These are phyloP conservation scores for Avena atlantica DNA, from an alignment of 176 grass and related monocot species.

Conservation along the genomic window DNA sequence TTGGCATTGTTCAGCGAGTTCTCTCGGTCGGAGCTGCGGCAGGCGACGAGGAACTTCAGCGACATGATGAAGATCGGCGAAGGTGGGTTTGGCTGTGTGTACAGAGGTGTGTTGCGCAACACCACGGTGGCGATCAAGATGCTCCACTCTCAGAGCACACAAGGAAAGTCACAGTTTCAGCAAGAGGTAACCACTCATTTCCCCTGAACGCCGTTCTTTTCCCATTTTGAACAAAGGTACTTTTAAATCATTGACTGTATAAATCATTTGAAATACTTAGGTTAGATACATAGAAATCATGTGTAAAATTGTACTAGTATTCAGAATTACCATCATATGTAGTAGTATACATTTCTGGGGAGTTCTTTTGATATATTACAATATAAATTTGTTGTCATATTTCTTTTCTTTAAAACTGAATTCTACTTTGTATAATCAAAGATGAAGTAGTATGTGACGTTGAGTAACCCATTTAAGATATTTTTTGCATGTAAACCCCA, in stretches of 20 bases:
- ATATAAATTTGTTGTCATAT: background rate
- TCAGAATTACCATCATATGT: background rate
- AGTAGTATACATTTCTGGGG: background rate
- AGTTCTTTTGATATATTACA: background rate
- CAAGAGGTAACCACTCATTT: constrained; percentile 62
- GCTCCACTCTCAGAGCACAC: constrained; percentile 60
- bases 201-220: background rate
- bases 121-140: constrained; percentile 79
- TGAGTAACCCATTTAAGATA: background rate
- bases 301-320: background rate
- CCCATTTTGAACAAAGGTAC: background rate
- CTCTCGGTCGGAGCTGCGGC: constrained; percentile 64
- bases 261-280: background rate
- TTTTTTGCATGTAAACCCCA: too few species aligned
- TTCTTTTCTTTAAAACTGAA: background rate
- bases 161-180: constrained; percentile 66
- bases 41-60: constrained; percentile 79
- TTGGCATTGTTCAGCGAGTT: constrained; percentile 60
- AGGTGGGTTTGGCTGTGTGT: constrained; percentile 78
- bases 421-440: background rate
- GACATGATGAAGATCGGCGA: constrained; percentile 64
- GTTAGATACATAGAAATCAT: background rate
- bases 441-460: background rate
- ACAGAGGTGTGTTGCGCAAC: constrained; percentile 63
- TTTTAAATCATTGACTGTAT: background rate